Conservation (phyloP, 108 stramenopile species). For the Skeletonema grethae region DNA sequence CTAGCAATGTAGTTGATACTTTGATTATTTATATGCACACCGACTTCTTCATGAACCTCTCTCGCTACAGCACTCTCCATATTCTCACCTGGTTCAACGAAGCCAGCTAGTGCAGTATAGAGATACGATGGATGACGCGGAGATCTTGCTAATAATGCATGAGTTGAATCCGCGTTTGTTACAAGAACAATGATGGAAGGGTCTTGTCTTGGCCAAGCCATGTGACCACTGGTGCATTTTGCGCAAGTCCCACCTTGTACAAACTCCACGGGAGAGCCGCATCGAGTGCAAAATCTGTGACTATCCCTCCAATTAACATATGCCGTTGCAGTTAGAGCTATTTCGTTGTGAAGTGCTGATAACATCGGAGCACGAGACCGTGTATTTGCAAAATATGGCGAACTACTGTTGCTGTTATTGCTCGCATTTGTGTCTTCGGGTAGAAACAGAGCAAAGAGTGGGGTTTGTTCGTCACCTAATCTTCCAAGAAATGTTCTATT, state of each 20-base stretch:
- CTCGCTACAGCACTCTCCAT: slow-evolving; percentile 74
- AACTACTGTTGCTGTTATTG: slow-evolving; percentile 6
- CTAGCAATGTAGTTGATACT: slow-evolving; percentile 62
- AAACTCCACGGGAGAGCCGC: slow-evolving; percentile 52
- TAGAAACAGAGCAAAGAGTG: slow-evolving; percentile 61
- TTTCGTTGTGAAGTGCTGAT: slow-evolving; percentile 57
- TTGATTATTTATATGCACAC: slow-evolving; percentile 52
- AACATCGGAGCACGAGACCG: slow-evolving; percentile 71
- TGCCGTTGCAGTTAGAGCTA: slow-evolving; percentile 80
- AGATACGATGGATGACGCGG: slow-evolving; percentile 68
- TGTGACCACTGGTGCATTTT: slow-evolving; percentile 55
- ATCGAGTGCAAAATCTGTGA: slow-evolving; percentile 56
- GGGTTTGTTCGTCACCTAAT: slow-evolving; percentile 16
- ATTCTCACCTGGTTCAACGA: slow-evolving; percentile 89
- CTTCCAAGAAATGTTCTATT: slow-evolving; percentile 55
- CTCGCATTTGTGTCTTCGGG: slow-evolving; percentile 14
- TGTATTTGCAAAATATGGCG: slow-evolving; percentile 51
- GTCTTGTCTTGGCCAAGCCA: slow-evolving; percentile 80
- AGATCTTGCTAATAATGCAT: slow-evolving; percentile 70
- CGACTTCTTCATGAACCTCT: slow-evolving; percentile 81
- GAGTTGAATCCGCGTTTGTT: slow-evolving; percentile 46
- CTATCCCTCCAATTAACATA: slow-evolving; percentile 63
- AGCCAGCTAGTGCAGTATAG: slow-evolving; percentile 81
- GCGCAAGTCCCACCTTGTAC: slow-evolving; percentile 67
- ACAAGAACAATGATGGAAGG: slow-evolving; percentile 80